Evolutionary conservation across 2,329 filamentous ascomycete species (phyloP), one percentile per base, ranked within the genome.

Genomic region (Dendryphion nanum): DNA sequence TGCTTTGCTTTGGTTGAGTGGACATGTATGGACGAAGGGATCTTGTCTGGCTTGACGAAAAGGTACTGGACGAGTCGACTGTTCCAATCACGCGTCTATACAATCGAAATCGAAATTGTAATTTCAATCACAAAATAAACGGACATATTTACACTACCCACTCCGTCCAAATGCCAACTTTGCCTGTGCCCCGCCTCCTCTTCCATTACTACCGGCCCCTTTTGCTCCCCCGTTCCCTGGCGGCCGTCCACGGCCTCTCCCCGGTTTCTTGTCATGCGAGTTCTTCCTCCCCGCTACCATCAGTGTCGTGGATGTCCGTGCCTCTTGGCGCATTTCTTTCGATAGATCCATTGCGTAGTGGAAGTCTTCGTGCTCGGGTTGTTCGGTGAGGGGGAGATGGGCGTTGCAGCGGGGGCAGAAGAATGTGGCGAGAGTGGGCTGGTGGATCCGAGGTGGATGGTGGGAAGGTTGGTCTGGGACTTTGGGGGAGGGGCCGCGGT

Each of bases 291-390:
- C 43, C 15, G 24, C 34, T 3, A 38, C 18, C 17, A 42, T 20
- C n/a, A 42, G 29, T 6, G 39, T 19, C 2, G 44, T 23, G 5
- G 42, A 29, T 12, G 42, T 55, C 8, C 55, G 51, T 6, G 62
- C 58, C 33, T 62, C 53, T 6, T 59, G 51, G 4, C 57, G 51
- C 45, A 69, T 60, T 49, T 84, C 75, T 40, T 82, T 77, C 48
- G 90, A 83, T 19, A 98, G 74, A 52, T 91, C 86, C 67, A 86
- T 88, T 31, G 93, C 93, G 67, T 95, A 85, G 68, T 98, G 93
- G 84, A 90, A 97, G 64, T 98, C 93, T 37, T 84, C 75, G 63
- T 98, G 93, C 66, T 86, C 90, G 48, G 82, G 77, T 51, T 77
- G 76, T 39, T 83, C 78, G 18, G 71, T 59, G 26, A 74, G 70